These are phyloP conservation scores for Hygrophila difformis DNA, from an alignment of 257 asterid species.

Conservation along the genomic window DNA sequence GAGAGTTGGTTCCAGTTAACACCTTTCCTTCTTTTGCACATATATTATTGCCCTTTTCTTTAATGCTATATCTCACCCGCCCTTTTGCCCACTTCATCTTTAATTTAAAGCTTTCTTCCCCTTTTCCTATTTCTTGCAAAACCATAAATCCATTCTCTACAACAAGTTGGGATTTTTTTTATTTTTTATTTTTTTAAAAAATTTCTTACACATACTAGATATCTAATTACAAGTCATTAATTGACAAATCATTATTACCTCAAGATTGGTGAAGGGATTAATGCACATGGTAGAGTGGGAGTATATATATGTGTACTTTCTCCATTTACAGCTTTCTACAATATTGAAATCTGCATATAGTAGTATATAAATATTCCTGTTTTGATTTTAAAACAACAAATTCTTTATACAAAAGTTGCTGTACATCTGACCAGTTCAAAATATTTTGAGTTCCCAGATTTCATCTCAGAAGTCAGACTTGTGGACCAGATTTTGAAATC, in stretches of 20 bases:
- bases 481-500: constrained; percentile 20
- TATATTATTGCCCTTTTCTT: constrained; percentile 3
- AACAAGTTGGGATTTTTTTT: no score
- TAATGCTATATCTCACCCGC: constrained; percentile 11
- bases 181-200: not conserved
- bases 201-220: constrained; percentile 4
- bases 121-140: no score
- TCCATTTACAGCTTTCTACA: constrained; percentile 17
- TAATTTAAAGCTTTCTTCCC: not conserved
- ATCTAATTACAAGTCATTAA: constrained; percentile 5
- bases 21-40: constrained; percentile 10
- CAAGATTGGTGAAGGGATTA: constrained; percentile 28
- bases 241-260: constrained; percentile 18
- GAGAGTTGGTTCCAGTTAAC: constrained; percentile 45
- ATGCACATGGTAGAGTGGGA: constrained; percentile 26
- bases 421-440: no score
- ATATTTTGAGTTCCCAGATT: constrained; percentile 17
- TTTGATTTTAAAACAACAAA: not conserved
- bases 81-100: constrained; percentile 15
- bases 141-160: no score
- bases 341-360: constrained; percentile 11
- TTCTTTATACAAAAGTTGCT: constrained; percentile 9
- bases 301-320: constrained; percentile 1
- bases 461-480: constrained; percentile 20
- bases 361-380: no score